A percentile compares a stretch with the other conserved stretches of the same genome.
These are phyloP conservation scores for Globisporangium spinosum DNA, from an alignment of 352 stramenopile genomes.

Conservation along the genomic window DNA sequence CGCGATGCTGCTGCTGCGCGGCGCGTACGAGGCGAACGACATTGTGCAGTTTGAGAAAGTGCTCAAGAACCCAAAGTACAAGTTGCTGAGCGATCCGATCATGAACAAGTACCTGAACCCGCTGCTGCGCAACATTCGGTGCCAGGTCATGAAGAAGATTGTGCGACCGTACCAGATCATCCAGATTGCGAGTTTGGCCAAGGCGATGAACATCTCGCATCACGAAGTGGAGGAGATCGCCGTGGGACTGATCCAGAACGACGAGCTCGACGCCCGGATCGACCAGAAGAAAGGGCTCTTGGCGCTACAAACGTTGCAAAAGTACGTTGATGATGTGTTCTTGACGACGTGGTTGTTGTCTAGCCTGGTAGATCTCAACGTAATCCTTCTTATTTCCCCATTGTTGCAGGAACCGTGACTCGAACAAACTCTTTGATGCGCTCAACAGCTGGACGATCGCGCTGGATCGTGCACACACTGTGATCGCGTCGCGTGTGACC, in stretches of 20 bases:
- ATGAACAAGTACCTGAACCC: slow-evolving; percentile 90
- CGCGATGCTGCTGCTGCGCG: slow-evolving; percentile 67
- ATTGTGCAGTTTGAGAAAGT: slow-evolving; percentile 92
- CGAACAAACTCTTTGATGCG: slow-evolving; percentile 65
- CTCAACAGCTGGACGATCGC: slow-evolving; percentile 58
- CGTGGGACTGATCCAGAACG: slow-evolving; percentile 90
- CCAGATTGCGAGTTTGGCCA: slow-evolving; percentile 82
- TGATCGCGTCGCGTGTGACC: slow-evolving; percentile 36
- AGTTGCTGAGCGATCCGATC: slow-evolving; percentile 92
- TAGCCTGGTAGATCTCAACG: neutral
- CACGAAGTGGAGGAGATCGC: slow-evolving; percentile 89
- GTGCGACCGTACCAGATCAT: slow-evolving; percentile 91
- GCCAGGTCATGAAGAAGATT: slow-evolving; percentile 89
- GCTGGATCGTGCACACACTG: slow-evolving; percentile 47
- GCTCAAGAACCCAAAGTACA: slow-evolving; percentile 88
- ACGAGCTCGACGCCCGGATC: slow-evolving; percentile 85
- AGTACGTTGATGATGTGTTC: slow-evolving; percentile 23
- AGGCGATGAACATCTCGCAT: slow-evolving; percentile 87
- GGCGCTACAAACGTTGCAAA: slow-evolving; percentile 47
- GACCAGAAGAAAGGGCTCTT: slow-evolving; percentile 80
- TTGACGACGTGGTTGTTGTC: neutral
- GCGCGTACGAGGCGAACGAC: slow-evolving; percentile 85
- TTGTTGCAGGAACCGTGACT: slow-evolving; percentile 39
- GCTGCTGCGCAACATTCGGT: slow-evolving; percentile 91
- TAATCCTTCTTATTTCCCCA: neutral